phyloP scores from a whole-genome alignment of 1,284 basidiomycete genomes.

The Porodaedalea pini region DNA sequence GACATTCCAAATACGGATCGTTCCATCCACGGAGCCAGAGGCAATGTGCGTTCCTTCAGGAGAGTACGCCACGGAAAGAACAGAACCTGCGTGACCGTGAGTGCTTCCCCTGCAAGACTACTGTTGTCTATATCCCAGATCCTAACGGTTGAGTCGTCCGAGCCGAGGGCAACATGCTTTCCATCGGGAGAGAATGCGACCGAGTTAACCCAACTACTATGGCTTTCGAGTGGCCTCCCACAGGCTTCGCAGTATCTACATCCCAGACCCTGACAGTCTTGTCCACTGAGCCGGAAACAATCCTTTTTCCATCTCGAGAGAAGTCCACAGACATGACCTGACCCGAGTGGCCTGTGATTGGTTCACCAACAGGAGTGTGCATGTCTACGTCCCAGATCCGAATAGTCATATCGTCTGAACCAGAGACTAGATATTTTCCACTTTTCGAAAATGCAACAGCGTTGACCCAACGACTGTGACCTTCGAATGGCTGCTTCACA shows the following conservation, averaged over 20 bases:
- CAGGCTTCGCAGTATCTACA: neutral
- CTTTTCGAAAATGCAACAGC: constrained; percentile 79
- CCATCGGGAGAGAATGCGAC: constrained; percentile 1
- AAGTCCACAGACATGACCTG: neutral
- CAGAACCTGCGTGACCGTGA: constrained; percentile 58
- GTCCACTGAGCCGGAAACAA: constrained; percentile 84
- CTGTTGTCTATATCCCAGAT: constrained; percentile 71
- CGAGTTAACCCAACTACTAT: neutral
- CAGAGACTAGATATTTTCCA: constrained; percentile 80
- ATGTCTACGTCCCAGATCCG: neutral
- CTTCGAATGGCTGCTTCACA: constrained; percentile 68
- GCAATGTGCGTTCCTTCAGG: neutral
- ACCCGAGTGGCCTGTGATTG: neutral
- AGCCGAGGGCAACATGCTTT: constrained; percentile 69
- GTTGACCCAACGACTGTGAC: constrained; percentile 92
- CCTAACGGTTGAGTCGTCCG: constrained; percentile 75
- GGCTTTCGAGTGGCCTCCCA: neutral
- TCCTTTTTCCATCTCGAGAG: constrained; percentile 31
- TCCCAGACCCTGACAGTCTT: constrained; percentile 78
- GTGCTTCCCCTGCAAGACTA: constrained; percentile 51
- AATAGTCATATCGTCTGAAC: constrained; percentile 40
- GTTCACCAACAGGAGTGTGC: neutral
- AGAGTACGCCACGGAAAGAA: neutral
- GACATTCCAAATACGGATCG: constrained; percentile 1
- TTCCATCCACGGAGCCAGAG: neutral